Conservation (phyloP, 2,329 filamentous ascomycete genomes). For the Colletotrichum magnum region DNA sequence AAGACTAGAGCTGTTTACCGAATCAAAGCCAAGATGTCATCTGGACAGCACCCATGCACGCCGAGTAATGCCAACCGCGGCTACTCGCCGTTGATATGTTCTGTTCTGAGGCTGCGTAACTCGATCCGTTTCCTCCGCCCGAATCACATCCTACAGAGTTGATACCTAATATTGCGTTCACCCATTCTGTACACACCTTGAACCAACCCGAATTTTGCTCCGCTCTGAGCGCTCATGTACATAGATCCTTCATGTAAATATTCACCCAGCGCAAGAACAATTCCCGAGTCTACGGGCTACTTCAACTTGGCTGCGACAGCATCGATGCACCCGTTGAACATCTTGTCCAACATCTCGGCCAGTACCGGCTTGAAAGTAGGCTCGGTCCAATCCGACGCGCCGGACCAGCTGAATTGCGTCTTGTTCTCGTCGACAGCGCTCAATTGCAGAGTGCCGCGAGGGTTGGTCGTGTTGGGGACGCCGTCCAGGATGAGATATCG, state of each 20-base stretch:
- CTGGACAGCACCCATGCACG: no score
- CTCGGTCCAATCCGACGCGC: slow-evolving; percentile 22
- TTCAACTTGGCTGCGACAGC: slow-evolving; percentile 9
- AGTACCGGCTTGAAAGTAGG: slow-evolving; percentile 16
- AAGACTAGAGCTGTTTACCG: slow-evolving; percentile 9
- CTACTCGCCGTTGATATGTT: no score
- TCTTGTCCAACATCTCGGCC: slow-evolving; percentile 1
- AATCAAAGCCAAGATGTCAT: not conserved
- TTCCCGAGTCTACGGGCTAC: not conserved
- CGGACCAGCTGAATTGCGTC: slow-evolving; percentile 17
- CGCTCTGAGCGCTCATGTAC: slow-evolving; percentile 1
- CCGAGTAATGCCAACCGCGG: no score
- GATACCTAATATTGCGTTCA: not conserved
- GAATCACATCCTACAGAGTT: not conserved
- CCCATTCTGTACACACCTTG: not conserved
- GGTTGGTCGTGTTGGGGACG: slow-evolving; percentile 18
- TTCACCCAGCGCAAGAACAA: not conserved
- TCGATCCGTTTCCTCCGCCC: not conserved
- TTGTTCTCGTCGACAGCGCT: slow-evolving; percentile 6
- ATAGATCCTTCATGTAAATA: slow-evolving; percentile 8
- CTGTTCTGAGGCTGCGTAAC: no score
- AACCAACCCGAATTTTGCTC: not conserved
- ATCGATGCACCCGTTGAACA: slow-evolving; percentile 24
- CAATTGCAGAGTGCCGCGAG: slow-evolving; percentile 10
- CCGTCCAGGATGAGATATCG: slow-evolving; percentile 18